Base-by-base conservation (phyloP, 2,329 filamentous ascomycete species). In the Lasiodiplodia citricola region DNA sequence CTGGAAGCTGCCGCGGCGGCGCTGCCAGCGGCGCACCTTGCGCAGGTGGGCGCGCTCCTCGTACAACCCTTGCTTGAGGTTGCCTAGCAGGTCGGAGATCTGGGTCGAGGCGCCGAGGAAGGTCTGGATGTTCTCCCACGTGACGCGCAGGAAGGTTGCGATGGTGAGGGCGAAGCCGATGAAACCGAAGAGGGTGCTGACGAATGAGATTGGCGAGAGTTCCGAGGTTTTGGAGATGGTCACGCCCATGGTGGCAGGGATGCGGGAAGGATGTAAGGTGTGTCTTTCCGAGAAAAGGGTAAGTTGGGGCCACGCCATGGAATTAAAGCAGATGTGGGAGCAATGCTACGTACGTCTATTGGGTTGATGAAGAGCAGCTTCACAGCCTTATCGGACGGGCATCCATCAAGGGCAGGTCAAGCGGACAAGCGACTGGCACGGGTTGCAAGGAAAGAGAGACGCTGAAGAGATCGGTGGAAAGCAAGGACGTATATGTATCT, bases 111-210 rank as follows among this genome's bases (percentile, higher is more conserved):
- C 81, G 58, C 77, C 74, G 47, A 71, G 70, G 37, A 82, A 69
- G 3, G 80, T 82, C n/a, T 73, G 69, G 47, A 83, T 70, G 23
- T 81, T 80, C 57, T 73, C 72, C 80, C 79, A 83, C 64, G 82
- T 76, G 8, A 83, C 79, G 60, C 78, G 75, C 31, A 83, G 60
- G 71, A 82, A 79, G 18, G 81, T 83, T n/a, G 73, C 76, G 21
- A 83, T 69, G 0, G 82, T 83, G 74, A 83, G 82, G 38, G 78
- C 78, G 62, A 83, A 83, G 47, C 77, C 79, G 35, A 83, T 74
- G 69, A 83, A 79, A 60, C 81, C 81, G 37, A 82, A 80, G 38
- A 79, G 73, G 38, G 72, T 78, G 28, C 74, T 77, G 35, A 76
- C 73, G 25, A 82, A 58, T 14, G 77, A 78, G 35, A 82, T 70